Evolutionary conservation across 2,329 filamentous ascomycete species (phyloP).

Genomic region (Corinectria fuckeliana): DNA sequence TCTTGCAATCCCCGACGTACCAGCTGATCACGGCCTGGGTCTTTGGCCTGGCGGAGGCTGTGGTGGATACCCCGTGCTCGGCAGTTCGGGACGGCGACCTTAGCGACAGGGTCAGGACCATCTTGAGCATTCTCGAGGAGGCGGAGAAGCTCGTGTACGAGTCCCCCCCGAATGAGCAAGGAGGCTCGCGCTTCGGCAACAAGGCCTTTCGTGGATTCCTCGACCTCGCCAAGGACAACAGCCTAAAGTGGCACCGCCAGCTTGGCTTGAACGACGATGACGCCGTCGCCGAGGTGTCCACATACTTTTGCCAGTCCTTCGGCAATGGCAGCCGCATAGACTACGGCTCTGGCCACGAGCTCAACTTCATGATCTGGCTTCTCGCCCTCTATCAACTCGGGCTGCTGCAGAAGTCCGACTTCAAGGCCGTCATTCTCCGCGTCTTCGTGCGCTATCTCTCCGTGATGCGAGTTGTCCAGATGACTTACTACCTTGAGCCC

Average conservation of each 20-base stretch:
- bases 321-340: slow-evolving; percentile 89
- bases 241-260: slow-evolving; percentile 66
- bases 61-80: slow-evolving; percentile 73
- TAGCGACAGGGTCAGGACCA: slow-evolving; percentile 65
- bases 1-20: slow-evolving; percentile 78
- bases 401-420: slow-evolving; percentile 68
- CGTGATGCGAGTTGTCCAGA: slow-evolving; percentile 88
- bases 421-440: slow-evolving; percentile 74
- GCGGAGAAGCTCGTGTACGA: slow-evolving; percentile 70
- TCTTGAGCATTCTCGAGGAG: slow-evolving; percentile 74
- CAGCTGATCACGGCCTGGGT: slow-evolving; percentile 82
- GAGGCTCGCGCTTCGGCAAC: slow-evolving; percentile 92
- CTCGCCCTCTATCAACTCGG: slow-evolving; percentile 87
- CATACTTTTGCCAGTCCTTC: slow-evolving; percentile 83
- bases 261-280: slow-evolving; percentile 59
- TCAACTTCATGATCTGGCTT: slow-evolving; percentile 97
- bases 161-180: slow-evolving; percentile 83
- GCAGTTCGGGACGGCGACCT: slow-evolving; percentile 61
- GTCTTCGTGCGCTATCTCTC: slow-evolving; percentile 84
- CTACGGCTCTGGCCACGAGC: slow-evolving; percentile 95
- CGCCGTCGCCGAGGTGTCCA: slow-evolving; percentile 74
- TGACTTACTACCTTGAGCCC: slow-evolving; percentile 94
- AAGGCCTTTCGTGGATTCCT: slow-evolving; percentile 86
- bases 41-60: slow-evolving; percentile 83
- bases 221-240: slow-evolving; percentile 67